Evolutionary conservation across 208 protist genomes (phyloP).

Genomic region (Trypanosoma cruzi): DNA sequence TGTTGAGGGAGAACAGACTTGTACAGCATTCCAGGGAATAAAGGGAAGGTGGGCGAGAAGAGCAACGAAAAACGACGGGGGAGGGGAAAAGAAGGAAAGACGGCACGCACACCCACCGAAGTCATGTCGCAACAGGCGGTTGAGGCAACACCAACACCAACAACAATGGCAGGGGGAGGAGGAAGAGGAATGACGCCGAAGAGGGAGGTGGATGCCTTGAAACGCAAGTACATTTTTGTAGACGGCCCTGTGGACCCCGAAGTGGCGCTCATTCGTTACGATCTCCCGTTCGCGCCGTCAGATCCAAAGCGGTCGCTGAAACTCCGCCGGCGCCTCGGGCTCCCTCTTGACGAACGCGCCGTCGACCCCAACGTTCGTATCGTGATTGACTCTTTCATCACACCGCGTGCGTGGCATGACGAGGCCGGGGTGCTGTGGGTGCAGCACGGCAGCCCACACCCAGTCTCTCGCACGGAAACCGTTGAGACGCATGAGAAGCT

Average conservation of each 20-base stretch:
- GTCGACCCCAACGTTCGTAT: constrained; percentile 84
- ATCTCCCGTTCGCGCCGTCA: constrained; percentile 69
- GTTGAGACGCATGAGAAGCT: constrained; percentile 66
- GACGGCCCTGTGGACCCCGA: constrained; percentile 60
- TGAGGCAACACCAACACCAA: not conserved
- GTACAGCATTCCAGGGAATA: not conserved
- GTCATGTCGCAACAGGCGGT: not conserved
- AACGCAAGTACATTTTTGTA: constrained; percentile 62
- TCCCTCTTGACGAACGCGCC: constrained; percentile 27
- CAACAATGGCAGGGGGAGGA: no score
- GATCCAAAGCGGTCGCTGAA: constrained; percentile 63
- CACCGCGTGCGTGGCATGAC: constrained; percentile 75
- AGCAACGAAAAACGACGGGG: not conserved
- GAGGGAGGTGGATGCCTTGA: not conserved
- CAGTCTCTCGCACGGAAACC: constrained; percentile 74
- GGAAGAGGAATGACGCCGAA: not conserved
- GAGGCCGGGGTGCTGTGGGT: constrained; percentile 66
- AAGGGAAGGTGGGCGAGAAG: not conserved
- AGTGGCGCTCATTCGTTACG: constrained; percentile 76
- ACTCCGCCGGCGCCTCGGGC: constrained; percentile 50
- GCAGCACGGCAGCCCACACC: constrained; percentile 81
- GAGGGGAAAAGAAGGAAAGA: not conserved
- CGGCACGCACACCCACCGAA: not conserved
- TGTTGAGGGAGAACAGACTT: not conserved
- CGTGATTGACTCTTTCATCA: constrained; percentile 85